Evolutionary conservation across 1,139 yeast genomes (phyloP).

Genomic region (Suhomyces wounanorum): DNA sequence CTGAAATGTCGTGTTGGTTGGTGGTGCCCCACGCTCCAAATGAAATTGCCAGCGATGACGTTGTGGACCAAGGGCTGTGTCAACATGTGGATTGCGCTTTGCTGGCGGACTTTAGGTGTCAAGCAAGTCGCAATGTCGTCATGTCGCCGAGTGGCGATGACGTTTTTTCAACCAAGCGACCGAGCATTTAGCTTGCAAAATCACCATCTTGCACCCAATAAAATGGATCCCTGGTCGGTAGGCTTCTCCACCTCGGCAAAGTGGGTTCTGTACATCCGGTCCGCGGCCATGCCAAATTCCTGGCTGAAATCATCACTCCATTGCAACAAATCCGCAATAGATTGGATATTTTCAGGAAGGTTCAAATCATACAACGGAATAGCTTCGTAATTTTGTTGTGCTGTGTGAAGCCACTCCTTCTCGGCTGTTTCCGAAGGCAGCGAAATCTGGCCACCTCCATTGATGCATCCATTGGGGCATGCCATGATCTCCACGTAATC

Average conservation of each 20-base stretch:
- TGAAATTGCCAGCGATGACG: neutral
- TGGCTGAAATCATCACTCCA: conserved; percentile 41
- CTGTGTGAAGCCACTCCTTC: conserved; percentile 46
- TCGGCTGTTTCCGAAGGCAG: conserved; percentile 41
- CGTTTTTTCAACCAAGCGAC: neutral
- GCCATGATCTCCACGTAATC: conserved; percentile 97
- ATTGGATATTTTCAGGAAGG: conserved; percentile 18
- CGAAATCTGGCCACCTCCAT: conserved; percentile 92
- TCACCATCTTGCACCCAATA: conserved; percentile 50
- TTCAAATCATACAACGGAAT: conserved; percentile 27
- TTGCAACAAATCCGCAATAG: conserved; percentile 17
- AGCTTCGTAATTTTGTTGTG: conserved; percentile 30
- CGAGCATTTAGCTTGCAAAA: neutral
- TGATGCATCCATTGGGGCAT: conserved; percentile 96
- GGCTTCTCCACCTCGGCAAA: conserved; percentile 55
- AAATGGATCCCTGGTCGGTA: conserved; percentile 46
- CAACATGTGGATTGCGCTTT: neutral
- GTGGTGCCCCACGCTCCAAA: neutral
- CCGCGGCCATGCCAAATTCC: conserved; percentile 30
- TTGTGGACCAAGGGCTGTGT: neutral
- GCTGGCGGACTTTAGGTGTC: neutral
- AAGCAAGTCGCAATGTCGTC: neutral
- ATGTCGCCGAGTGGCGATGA: neutral
- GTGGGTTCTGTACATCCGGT: conserved; percentile 47
- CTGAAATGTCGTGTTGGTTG: neutral